These are phyloP conservation scores for Phalaenopsis hybrid DNA, from an alignment of 116 monocot species.

Conservation along the genomic window DNA sequence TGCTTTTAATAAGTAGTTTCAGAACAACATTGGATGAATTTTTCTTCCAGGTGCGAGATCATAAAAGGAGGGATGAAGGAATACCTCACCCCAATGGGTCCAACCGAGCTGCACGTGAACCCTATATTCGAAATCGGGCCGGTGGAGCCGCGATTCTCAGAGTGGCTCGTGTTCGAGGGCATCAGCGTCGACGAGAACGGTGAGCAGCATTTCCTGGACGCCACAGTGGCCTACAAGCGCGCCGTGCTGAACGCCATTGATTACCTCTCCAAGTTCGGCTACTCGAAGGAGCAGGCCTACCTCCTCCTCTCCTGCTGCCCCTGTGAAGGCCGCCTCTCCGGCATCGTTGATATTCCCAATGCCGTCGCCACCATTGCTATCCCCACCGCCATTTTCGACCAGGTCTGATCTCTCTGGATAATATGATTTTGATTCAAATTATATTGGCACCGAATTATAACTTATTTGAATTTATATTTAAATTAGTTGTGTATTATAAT, in stretches of 20 bases:
- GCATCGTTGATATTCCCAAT: constrained; percentile 79
- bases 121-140: constrained; percentile 89
- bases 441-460: no score
- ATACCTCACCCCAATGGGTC: constrained; percentile 81
- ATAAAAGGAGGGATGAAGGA: constrained; percentile 78
- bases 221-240: constrained; percentile 71
- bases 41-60: constrained; percentile 57
- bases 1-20: no score
- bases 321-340: constrained; percentile 75
- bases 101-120: constrained; percentile 65
- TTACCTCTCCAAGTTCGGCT: constrained; percentile 71
- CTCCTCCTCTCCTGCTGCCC: constrained; percentile 75
- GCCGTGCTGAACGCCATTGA: constrained; percentile 75
- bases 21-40: background rate
- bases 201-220: constrained; percentile 72
- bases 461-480: no score
- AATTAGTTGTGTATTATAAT: no score
- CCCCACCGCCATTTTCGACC: constrained; percentile 75
- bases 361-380: constrained; percentile 81
- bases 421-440: no score
- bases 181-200: constrained; percentile 82
- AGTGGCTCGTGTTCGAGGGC: constrained; percentile 83
- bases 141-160: constrained; percentile 73
- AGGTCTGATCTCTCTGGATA: constrained; percentile 19
- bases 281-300: constrained; percentile 80